Evolutionary conservation across 2,329 filamentous ascomycete genomes (phyloP).

Genomic region (Dissoconium aciculare): DNA sequence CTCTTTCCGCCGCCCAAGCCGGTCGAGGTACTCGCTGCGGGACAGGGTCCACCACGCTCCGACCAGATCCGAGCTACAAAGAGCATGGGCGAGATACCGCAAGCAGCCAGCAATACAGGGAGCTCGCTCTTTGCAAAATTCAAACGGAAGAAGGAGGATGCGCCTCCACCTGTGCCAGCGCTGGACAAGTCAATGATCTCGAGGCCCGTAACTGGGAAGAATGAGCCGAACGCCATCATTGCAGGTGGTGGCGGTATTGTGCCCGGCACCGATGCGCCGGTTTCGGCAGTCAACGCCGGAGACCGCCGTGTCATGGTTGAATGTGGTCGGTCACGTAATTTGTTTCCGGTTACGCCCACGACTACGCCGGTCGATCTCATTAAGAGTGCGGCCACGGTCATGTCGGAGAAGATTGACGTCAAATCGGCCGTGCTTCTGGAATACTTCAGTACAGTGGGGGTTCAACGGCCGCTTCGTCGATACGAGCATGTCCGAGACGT

Average conservation of each 20-base stretch:
- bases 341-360: constrained; percentile 55
- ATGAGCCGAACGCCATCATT: constrained; percentile 20
- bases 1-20: constrained; percentile 19
- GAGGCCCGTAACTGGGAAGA: constrained; percentile 12
- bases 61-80: constrained; percentile 21
- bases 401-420: constrained; percentile 50
- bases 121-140: constrained; percentile 16
- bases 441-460: constrained; percentile 55
- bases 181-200: constrained; percentile 9
- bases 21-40: constrained; percentile 2
- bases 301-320: constrained; percentile 63
- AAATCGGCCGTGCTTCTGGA: constrained; percentile 60
- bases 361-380: constrained; percentile 65
- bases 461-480: constrained; percentile 67
- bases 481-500: constrained; percentile 80
- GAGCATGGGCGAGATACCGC: constrained; percentile 14
- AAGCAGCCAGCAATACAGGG: background rate
- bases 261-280: constrained; percentile 56
- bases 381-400: constrained; percentile 46
- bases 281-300: constrained; percentile 65
- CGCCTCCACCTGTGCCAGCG: constrained; percentile 1
- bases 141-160: constrained; percentile 16
- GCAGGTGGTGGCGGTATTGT: constrained; percentile 34
- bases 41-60: constrained; percentile 17
- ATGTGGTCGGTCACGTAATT: constrained; percentile 53